Base-by-base conservation (phyloP, 108 stramenopile species). In the Cylindrotheca closterium region DNA sequence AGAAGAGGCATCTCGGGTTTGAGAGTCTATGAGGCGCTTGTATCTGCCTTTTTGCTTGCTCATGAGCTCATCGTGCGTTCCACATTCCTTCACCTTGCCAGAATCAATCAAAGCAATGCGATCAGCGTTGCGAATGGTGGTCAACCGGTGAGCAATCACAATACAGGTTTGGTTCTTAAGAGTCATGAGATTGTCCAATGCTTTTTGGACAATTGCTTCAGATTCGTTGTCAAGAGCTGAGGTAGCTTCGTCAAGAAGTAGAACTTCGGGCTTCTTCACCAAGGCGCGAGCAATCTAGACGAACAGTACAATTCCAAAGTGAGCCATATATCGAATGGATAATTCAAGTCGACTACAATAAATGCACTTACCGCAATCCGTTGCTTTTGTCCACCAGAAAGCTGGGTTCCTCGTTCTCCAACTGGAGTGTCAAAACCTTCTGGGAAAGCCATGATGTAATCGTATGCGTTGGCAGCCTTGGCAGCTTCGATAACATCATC, bases 211-310 rank as follows among this genome's bases (percentile, higher is more conserved):
- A 15, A 92, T 63, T 26, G 67, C 58, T 64, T 97, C 96, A 17
- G 65, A 70, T 60, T 88, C 93, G 30, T 86, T 79, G 61, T 97
- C 96, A 2, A 96, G 74, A 3, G 93, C 96, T 52, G 66, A 63
- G 3, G 88, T 91, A 8, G 87, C 96, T 69, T 94, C 95, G 55
- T 96, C 96, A 4, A 97, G 78, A 4, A 97, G 72, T 0, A 97
- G 75, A n/a, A 97, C 48, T 47, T 79, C 73, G 15, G 94, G 92
- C 51, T 84, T 79, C 63, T 83, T 83, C 15, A 93, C 75, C 31
- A 97, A 65, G 29, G 95, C 96, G n/a, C 96, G 60, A 7, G 96
- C 93, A 63, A 97, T 97, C 2, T 92, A 94, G 32, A 95, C 2
- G 66, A 49, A 3, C 15, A 1, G 21, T 15, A 42, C 37, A 42